Conservation (phyloP, 768 basidiomycete genomes). For the Tylopilus sp. region DNA sequence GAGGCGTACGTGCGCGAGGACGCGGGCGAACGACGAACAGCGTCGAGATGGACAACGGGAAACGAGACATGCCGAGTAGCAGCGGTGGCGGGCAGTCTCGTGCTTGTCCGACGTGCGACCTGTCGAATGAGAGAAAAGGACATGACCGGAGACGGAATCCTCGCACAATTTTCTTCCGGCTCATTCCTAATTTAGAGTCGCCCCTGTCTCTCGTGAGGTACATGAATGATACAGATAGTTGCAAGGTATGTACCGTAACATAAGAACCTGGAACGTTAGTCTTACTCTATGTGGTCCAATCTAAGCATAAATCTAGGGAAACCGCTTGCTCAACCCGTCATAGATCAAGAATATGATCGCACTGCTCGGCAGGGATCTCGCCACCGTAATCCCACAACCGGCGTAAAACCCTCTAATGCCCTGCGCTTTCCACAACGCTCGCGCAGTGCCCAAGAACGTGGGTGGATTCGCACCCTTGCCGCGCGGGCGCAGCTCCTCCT, state of each 20-base stretch:
- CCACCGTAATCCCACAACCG: constrained; percentile 89
- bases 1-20: constrained; percentile 27
- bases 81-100: not conserved
- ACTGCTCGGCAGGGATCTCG: constrained; percentile 81
- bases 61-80: not conserved
- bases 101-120: not conserved
- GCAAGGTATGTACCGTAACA: not conserved
- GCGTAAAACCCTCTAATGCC: constrained; percentile 87
- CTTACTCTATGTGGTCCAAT: not conserved
- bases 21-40: not conserved
- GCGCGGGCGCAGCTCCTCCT: constrained; percentile 74
- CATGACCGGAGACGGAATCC: constrained; percentile 7
- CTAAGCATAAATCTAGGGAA: constrained; percentile 41
- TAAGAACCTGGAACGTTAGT: no score
- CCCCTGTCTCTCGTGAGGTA: constrained; percentile 12
- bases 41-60: not conserved
- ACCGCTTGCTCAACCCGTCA: constrained; percentile 62
- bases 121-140: constrained; percentile 7
- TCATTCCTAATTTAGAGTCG: not conserved
- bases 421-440: constrained; percentile 67
- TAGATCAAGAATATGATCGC: constrained; percentile 93
- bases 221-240: no score
- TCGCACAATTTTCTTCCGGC: not conserved
- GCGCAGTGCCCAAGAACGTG: constrained; percentile 57
- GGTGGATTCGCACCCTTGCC: constrained; percentile 30